phyloP scores from a whole-genome alignment of 495 filamentous ascomycete species.

The Aspergillus incahuasiensis region DNA sequence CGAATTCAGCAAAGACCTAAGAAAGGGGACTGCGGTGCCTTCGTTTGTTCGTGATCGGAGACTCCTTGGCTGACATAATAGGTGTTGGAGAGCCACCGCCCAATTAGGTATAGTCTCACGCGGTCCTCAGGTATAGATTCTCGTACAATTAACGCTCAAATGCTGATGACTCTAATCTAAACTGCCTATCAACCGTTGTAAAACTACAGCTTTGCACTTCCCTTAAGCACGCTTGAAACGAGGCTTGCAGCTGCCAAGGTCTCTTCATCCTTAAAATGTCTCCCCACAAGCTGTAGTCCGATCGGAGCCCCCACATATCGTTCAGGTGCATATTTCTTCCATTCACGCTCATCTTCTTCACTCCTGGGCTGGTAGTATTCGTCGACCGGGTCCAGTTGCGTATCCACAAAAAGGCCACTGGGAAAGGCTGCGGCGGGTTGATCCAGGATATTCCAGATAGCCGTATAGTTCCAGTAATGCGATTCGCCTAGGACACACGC shows the following conservation, averaged over 20 bases:
- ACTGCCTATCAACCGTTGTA: not conserved
- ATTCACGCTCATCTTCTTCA: slow-evolving; percentile 35
- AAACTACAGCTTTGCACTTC: not conserved
- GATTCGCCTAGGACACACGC: slow-evolving; percentile 57
- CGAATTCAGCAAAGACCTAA: slow-evolving; percentile 5
- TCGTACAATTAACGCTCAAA: not conserved
- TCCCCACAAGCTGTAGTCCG: slow-evolving; percentile 48
- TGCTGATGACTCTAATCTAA: not conserved
- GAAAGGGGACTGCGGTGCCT: not conserved
- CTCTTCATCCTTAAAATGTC: slow-evolving; percentile 41
- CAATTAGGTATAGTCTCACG: slow-evolving; percentile 4
- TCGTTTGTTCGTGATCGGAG: not conserved
- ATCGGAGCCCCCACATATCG: slow-evolving; percentile 44
- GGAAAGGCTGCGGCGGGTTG: slow-evolving; percentile 60
- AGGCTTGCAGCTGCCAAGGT: slow-evolving; percentile 33
- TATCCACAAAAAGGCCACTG: slow-evolving; percentile 41
- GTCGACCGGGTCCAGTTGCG: slow-evolving; percentile 26
- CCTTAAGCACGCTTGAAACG: slow-evolving; percentile 25
- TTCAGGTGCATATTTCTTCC: slow-evolving; percentile 34
- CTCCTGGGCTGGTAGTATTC: slow-evolving; percentile 26
- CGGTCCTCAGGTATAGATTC: not conserved
- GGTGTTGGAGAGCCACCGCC: not conserved
- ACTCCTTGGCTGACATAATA: slow-evolving; percentile 11
- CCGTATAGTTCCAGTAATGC: slow-evolving; percentile 67
- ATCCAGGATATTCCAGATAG: slow-evolving; percentile 70